Percentiles rank a stretch among this genome's conserved stretches.
phyloP scores from a whole-genome alignment of 169 alveolate species.

The Eimeria falciformis region DNA sequence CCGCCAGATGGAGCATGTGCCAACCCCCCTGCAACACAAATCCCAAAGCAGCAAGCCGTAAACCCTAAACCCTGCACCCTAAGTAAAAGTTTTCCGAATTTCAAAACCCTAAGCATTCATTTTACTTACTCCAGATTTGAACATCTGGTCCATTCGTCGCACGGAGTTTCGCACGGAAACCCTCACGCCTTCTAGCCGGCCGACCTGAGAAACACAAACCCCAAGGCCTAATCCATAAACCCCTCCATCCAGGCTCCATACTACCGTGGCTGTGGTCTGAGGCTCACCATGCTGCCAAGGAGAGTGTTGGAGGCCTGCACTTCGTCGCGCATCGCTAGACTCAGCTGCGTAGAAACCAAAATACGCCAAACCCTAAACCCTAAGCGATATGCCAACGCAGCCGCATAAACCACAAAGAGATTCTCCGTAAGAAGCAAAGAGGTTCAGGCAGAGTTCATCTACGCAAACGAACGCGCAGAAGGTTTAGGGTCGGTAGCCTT shows the following conservation, averaged over 20 bases:
- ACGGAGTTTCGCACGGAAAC: constrained; percentile 68
- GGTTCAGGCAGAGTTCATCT: not conserved
- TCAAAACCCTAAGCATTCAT: too few relatives aligned
- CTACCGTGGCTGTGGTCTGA: constrained; percentile 19
- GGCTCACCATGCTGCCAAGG: constrained; percentile 70
- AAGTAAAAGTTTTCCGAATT: too few relatives aligned
- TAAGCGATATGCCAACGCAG: not conserved
- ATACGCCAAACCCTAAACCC: not conserved
- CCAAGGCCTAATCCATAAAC: constrained; percentile 6
- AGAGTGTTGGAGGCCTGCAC: constrained; percentile 72
- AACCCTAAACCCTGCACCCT: too few relatives aligned
- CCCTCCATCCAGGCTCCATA: not conserved
- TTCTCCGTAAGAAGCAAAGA: not conserved
- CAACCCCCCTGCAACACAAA: constrained; percentile 69
- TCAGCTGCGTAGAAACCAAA: constrained; percentile 49
- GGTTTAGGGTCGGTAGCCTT: too few relatives aligned
- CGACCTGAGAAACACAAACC: constrained; percentile 37
- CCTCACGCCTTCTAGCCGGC: constrained; percentile 73
- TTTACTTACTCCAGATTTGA: constrained; percentile 58
- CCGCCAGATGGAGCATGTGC: constrained; percentile 74
- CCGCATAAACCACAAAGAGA: not conserved
- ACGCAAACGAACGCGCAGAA: not conserved
- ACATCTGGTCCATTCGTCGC: constrained; percentile 74
- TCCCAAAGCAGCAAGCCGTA: too few relatives aligned
- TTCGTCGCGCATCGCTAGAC: constrained; percentile 77